Evolutionary conservation across 2,329 filamentous ascomycete species (phyloP).

Genomic region (Exophiala calicioides): DNA sequence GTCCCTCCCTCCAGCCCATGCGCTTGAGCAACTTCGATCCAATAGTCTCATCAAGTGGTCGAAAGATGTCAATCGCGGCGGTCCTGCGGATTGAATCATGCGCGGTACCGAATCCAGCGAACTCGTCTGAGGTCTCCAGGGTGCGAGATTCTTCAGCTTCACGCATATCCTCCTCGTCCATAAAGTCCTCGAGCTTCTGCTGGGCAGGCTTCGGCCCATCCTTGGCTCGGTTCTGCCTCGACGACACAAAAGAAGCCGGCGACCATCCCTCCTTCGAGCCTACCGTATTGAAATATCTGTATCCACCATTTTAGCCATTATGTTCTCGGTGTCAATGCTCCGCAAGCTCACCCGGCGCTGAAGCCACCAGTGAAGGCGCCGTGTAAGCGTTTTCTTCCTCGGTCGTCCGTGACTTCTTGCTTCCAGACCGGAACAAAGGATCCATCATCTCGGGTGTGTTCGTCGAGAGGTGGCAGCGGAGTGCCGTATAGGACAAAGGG

Average conservation of each 20-base stretch:
- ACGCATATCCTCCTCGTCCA: conserved; percentile 95
- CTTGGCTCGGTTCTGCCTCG: conserved; percentile 74
- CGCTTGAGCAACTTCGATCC: conserved; percentile 79
- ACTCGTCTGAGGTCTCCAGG: conserved; percentile 71
- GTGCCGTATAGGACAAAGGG: conserved; percentile 82
- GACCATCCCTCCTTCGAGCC: conserved; percentile 98
- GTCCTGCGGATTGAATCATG: conserved; percentile 55
- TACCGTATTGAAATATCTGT: conserved; percentile 94
- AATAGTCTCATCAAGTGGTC: conserved; percentile 75
- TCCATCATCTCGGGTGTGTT: conserved; percentile 80
- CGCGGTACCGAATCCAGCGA: conserved; percentile 72
- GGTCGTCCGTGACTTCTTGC: conserved; percentile 93
- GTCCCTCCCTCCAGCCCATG: conserved; percentile 96
- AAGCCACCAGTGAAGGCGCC: conserved; percentile 96
- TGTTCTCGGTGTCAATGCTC: conserved; percentile 35
- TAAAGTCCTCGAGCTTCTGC: conserved; percentile 83
- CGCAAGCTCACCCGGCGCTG: conserved; percentile 77
- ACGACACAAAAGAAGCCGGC: conserved; percentile 88
- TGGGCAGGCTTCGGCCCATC: conserved; percentile 56
- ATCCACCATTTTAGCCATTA: conserved; percentile 37
- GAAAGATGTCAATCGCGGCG: conserved; percentile 71
- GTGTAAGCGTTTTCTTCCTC: conserved; percentile 84
- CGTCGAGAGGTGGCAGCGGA: conserved; percentile 74
- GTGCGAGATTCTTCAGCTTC: conserved; percentile 77
- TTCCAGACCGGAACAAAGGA: conserved; percentile 96